Evolutionary conservation across 345 rosid genomes (phyloP).

Genomic region (Raphanus raphanistrum): DNA sequence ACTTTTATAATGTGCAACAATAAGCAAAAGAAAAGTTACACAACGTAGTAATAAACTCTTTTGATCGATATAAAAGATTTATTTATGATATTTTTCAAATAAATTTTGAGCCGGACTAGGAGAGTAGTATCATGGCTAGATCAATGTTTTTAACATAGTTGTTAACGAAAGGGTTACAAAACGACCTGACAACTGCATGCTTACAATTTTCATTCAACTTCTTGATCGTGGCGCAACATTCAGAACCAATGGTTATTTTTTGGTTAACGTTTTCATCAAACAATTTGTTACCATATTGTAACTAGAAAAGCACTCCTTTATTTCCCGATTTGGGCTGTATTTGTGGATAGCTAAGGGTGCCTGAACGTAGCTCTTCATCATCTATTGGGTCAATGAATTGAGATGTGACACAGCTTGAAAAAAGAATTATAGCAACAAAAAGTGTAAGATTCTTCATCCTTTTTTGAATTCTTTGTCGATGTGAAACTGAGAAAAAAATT

Average conservation of each 20-base stretch:
- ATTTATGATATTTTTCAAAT: not conserved
- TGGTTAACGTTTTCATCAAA: not conserved
- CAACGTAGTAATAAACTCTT: not conserved
- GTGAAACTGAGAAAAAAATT: not conserved
- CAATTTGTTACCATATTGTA: not conserved
- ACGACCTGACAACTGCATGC: not conserved
- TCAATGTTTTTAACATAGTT: not conserved
- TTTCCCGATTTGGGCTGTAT: not conserved
- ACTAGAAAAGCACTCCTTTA: not conserved
- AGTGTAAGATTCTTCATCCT: conserved; percentile 6
- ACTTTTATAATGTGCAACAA: not conserved
- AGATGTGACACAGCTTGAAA: conserved; percentile 17
- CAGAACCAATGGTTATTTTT: not conserved
- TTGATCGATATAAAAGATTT: not conserved
- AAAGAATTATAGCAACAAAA: not conserved
- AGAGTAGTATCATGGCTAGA: not conserved
- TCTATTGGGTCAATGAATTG: not conserved
- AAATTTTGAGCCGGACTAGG: not conserved
- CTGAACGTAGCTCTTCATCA: not conserved
- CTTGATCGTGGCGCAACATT: not conserved
- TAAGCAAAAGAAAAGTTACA: not conserved
- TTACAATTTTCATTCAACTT: not conserved
- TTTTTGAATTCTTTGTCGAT: not conserved
- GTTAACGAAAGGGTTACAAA: not conserved
- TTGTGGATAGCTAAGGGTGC: not conserved